Evolutionary conservation across 2,329 filamentous ascomycete genomes (phyloP), one percentile per base, ranked within the genome.

Genomic region (Akanthomyces dipterigenus): DNA sequence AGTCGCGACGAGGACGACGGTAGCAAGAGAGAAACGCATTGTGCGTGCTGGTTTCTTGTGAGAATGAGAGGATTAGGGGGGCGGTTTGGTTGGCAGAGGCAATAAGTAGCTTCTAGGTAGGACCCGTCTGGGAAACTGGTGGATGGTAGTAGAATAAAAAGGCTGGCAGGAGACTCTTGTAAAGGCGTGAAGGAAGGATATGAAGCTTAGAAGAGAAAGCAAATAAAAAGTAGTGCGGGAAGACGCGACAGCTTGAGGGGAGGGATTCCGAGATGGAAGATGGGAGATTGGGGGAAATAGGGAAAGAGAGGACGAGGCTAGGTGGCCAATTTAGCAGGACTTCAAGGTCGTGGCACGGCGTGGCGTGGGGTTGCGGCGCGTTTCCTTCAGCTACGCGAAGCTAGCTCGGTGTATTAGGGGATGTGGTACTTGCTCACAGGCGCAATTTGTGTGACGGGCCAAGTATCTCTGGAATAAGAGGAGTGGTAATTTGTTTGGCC

Each of bases 21-120:
- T 51, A 31, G 51, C 49, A 20, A 63, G 70, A 61, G 82, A 81
- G 75, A 87, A 80, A 71, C 82, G 85, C 85, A 88, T 88, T 64
- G 67, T 79, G 70, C 62, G 60, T 55, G 56, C 50, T 31, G 50
- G 22, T 34, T 40, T 28, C 9, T 40, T 42, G 31, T 12, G 38
- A n/a, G 22, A 51, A 36, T 22, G 46, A 42, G 36, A 31, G 55
- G 20, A 40, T 42, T 14, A 49, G 34, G 26, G 46, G 55, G 46
- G 18, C n/a, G n/a, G n/a, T 2, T 14, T 26, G 6, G 7, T 18
- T 26, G 6, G 12, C 7, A 34, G 36, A 22, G 34, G 18, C 3
- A 24, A 16, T 55, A 54, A 54, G 40, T 24, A 42, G 54, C 42
- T 48, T 8, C n/a, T n/a, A n/a, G n/a, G n/a, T 14, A 40, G 20